phyloP scores from a whole-genome alignment of 169 alveolate species.

The Perkinsus olseni region DNA sequence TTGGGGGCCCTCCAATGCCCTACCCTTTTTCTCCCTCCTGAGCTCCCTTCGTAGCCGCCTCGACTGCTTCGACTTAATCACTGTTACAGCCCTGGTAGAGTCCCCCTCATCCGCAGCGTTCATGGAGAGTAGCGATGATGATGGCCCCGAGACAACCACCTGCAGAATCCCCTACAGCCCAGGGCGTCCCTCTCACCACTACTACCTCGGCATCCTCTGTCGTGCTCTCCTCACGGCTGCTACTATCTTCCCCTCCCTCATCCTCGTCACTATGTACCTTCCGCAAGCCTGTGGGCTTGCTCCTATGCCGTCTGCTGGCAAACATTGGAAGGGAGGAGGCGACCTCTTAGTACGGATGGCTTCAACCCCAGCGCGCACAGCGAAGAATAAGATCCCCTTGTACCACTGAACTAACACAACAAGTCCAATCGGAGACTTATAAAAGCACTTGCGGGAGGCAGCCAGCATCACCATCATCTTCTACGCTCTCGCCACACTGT shows the following conservation, averaged over 20 bases:
- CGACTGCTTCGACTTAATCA: not conserved
- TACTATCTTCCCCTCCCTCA: not conserved
- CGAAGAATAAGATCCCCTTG: too few species aligned
- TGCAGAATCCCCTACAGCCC: not conserved
- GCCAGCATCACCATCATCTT: too few species aligned
- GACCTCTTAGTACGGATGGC: not conserved
- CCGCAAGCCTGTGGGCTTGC: not conserved
- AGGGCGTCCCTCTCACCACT: not conserved
- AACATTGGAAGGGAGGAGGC: not conserved
- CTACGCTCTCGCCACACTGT: too few species aligned
- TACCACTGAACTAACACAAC: too few species aligned
- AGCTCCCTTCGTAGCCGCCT: not conserved
- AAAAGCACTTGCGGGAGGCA: too few species aligned
- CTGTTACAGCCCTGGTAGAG: not conserved
- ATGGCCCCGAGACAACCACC: not conserved
- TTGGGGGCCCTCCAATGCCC: not conserved
- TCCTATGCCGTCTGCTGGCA: not conserved
- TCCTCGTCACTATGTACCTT: not conserved
- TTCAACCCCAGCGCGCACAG: too few species aligned
- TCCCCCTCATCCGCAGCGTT: not conserved
- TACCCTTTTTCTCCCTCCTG: not conserved
- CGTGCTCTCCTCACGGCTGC: not conserved
- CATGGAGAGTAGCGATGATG: not conserved
- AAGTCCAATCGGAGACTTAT: too few species aligned
- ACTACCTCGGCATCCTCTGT: too few species aligned